phyloP scores from a whole-genome alignment of 2,329 filamentous ascomycete genomes.

The Hyphodiscus sp. region DNA sequence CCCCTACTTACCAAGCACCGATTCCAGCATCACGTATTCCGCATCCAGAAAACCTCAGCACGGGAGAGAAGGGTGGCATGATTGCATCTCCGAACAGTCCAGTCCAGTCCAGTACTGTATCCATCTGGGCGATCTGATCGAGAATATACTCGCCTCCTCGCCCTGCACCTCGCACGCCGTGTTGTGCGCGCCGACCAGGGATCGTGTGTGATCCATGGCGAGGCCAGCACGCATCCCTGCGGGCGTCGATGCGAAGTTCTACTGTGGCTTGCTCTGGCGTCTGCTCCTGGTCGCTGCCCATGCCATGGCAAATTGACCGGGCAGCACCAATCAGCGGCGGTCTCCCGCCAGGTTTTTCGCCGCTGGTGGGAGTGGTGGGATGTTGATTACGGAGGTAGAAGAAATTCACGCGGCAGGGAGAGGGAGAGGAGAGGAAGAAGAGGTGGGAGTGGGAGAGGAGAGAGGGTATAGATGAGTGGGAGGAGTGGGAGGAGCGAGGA shows the following conservation, averaged over 20 bases:
- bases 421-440: not conserved
- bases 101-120: no score
- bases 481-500: no score
- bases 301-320: not conserved
- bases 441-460: not conserved
- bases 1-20: not conserved
- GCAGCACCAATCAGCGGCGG: not conserved
- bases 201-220: not conserved
- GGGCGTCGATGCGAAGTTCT: not conserved
- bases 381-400: not conserved
- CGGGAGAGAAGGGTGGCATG: no score
- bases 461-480: not conserved
- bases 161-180: no score
- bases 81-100: no score
- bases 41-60: no score
- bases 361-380: not conserved
- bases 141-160: not conserved
- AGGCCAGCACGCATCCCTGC: not conserved
- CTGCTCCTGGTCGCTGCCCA: not conserved
- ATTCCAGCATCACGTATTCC: no score
- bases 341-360: not conserved
- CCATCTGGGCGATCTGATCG: no score
- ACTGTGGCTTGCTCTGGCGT: not conserved
- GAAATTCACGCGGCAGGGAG: not conserved
- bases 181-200: not conserved